These are phyloP conservation scores for Strigomonas galati DNA, from an alignment of 208 protist genomes.

Conservation along the genomic window DNA sequence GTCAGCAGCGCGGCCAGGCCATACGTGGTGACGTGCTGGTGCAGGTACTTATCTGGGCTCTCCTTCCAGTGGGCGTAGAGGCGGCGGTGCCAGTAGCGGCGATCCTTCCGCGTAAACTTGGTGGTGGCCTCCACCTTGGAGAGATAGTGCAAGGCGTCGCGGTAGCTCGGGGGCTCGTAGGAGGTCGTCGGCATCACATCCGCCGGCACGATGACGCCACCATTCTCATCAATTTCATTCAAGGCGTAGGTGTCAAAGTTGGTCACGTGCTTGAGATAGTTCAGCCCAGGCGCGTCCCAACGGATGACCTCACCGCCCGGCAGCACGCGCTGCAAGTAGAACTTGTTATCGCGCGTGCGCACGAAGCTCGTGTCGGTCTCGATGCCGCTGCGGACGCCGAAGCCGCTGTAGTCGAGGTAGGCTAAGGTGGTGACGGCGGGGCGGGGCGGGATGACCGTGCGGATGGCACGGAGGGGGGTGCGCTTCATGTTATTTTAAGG, in stretches of 20 bases:
- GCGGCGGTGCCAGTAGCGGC: slow-evolving; percentile 71
- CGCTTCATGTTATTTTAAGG: too few species aligned
- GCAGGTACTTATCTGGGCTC: slow-evolving; percentile 75
- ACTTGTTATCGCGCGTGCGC: slow-evolving; percentile 88
- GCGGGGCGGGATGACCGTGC: slow-evolving; percentile 77
- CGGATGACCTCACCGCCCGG: slow-evolving; percentile 74
- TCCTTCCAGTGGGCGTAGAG: slow-evolving; percentile 84
- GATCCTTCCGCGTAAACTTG: slow-evolving; percentile 86
- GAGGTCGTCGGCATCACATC: slow-evolving; percentile 74
- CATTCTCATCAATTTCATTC: slow-evolving; percentile 87
- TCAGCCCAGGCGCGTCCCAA: slow-evolving; percentile 73
- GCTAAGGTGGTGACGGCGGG: slow-evolving; percentile 81
- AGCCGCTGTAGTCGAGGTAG: slow-evolving; percentile 66
- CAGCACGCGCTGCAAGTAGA: slow-evolving; percentile 87
- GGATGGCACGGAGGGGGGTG: slow-evolving; percentile 29
- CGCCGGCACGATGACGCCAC: slow-evolving; percentile 72
- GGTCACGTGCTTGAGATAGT: slow-evolving; percentile 79
- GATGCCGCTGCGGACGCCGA: slow-evolving; percentile 44
- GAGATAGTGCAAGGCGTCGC: slow-evolving; percentile 79
- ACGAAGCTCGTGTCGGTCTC: slow-evolving; percentile 80
- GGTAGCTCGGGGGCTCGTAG: slow-evolving; percentile 62
- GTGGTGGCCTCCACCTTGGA: slow-evolving; percentile 47
- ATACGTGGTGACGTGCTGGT: slow-evolving; percentile 63
- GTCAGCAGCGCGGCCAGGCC: slow-evolving; percentile 48
- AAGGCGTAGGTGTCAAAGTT: slow-evolving; percentile 88